Percentiles rank a stretch among this genome's conserved stretches.
phyloP scores from a whole-genome alignment of 805 yeast species.

The Lipomyces orientalis region DNA sequence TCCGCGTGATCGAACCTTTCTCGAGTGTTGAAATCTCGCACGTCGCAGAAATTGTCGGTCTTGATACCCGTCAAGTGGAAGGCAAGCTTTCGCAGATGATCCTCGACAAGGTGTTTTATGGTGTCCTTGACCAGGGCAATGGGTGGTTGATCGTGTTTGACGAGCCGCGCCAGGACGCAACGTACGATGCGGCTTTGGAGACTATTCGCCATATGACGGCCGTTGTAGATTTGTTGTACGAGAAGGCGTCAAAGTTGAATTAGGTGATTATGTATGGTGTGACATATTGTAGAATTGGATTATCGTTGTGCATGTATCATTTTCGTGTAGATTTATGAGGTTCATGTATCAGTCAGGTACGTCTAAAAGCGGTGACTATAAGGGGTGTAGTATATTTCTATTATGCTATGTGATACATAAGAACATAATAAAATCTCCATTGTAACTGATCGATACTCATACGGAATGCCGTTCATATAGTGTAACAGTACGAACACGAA shows the following conservation, averaged over 20 bases:
- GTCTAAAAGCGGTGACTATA: not conserved
- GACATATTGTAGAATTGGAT: not conserved
- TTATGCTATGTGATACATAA: not conserved
- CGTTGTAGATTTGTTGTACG: constrained; percentile 89
- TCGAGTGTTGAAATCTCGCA: constrained; percentile 93
- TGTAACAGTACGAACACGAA: not conserved
- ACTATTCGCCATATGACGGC: constrained; percentile 83
- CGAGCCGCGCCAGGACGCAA: constrained; percentile 84
- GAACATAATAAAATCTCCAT: not conserved
- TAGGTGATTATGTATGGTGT: not conserved
- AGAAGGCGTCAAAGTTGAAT: constrained; percentile 53
- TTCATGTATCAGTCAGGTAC: not conserved
- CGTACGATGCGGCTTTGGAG: constrained; percentile 85
- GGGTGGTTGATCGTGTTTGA: constrained; percentile 95
- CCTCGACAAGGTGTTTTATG: constrained; percentile 90
- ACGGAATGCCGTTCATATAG: not conserved
- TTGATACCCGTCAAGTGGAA: constrained; percentile 86
- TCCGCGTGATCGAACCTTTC: constrained; percentile 94
- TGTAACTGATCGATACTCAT: not conserved
- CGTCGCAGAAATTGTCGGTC: constrained; percentile 84
- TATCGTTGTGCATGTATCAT: not conserved
- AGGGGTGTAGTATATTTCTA: not conserved
- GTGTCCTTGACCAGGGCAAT: constrained; percentile 96
- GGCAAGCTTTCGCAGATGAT: constrained; percentile 96
- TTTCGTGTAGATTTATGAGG: not conserved